Base-by-base conservation (phyloP, 2,329 filamentous ascomycete genomes). In the Cladosporium sp. region DNA sequence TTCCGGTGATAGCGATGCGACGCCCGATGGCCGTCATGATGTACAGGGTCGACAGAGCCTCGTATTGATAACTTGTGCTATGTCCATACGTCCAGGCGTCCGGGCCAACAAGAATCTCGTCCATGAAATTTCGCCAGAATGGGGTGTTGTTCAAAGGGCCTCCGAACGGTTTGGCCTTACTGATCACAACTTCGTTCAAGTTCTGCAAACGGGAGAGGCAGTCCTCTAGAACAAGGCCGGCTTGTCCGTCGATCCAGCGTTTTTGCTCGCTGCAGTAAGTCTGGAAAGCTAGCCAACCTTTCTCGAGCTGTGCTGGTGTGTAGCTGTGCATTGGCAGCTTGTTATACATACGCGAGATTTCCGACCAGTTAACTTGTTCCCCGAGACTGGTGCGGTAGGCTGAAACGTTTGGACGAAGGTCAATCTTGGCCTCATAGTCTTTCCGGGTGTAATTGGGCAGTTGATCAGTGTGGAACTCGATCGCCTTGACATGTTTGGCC, bases 401-500 rank as follows among this genome's bases (percentile, higher is more conserved):
- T 18, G 26, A 34, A 15, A 49, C 36, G n/a, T 5, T 8, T 0
- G 41, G 44, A 38, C 51, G 61, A 2, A 62, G 28, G 4, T 64
- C 49, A 32, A 65, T 47, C 32, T 60, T 58, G 18, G 64, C 47
- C 60, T 36, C 61, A 52, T 67, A 72, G n/a, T 57, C 66, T 59
- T n/a, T 49, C 44, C 18, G 66, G 65, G 51, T 64, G 66, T 64
- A 72, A 14, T 64, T 28, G 1, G 74, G 74, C 41, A 74, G 32
- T n/a, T 74, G 66, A 47, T 76, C 73, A 3, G 67, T 66, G 57
- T 69, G 71, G 60, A 74, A 70, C n/a, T 71, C 72, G 54, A 75
- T 68, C 6, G 66, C 67, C 49, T 71, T 71, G 59, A 76, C 71
- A 61, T 72, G 68, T 58, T 68, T 71, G 18, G 68, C 65, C 15